Base-by-base conservation (phyloP, 108 stramenopile species). In the Cyclotella sp. region DNA sequence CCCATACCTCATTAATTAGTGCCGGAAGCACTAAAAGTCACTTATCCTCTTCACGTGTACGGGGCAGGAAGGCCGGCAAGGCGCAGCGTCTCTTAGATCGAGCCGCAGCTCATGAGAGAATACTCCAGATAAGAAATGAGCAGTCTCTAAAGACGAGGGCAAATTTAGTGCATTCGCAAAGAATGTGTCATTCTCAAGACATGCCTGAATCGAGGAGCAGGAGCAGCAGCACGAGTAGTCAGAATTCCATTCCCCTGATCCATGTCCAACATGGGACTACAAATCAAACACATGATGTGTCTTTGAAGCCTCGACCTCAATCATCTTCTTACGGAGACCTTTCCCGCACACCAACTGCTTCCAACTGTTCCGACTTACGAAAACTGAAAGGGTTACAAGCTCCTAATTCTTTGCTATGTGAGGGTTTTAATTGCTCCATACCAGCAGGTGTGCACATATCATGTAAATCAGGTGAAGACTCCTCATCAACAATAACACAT, bases 41-140 rank as follows among this genome's bases (percentile, higher is more conserved):
- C 7, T 28, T 27, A 29, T 53, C 41, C 21, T 21, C 73, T 0
- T 3, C 62, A 21, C 49, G 51, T 53, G 51, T 21, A 47, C 10
- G 46, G 63, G 53, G 44, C 13, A 68, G 65, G 42, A 76, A 76
- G 45, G 53, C 57, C 28, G 79, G 72, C 18, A 74, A 74, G 61
- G 64, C 46, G 39, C 59, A 68, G 34, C 51, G 72, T 6, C 49
- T 74, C 46, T 62, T 81, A 62, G 80, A 81, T 29, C 40, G 80
- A 46, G 80, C 80, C 9, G 61, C 53, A 11, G 80, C 80, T 4
- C 80, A 81, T 24, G 80, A 81, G 59, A 68, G 73, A 16, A 73
- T 68, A 68, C 54, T 73, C 14, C 71, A 62, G 24, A 72, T 68
- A 16, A 53, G 67, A 21, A 61, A 27, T 52, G 78, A 73, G 30